Base-by-base conservation (phyloP, 179 eudicot species). In the Beta corolliflora region DNA sequence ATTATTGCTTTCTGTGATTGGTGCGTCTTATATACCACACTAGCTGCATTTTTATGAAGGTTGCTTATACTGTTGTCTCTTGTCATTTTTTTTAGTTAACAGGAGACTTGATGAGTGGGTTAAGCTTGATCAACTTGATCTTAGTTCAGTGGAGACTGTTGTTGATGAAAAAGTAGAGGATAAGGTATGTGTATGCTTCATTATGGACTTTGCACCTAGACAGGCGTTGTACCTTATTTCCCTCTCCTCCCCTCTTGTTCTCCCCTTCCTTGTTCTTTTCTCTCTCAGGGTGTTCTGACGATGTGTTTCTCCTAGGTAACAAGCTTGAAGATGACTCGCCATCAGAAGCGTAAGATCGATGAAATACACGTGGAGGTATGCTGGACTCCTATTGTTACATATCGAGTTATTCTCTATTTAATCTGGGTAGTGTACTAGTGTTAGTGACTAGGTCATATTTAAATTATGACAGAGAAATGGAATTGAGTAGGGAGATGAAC, bases 41-140 rank as follows among this genome's bases (percentile, higher is more conserved):
- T 71, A 18, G 44, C 5, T 63, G 2, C 6, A 10, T 36, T n/a
- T 36, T 9, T n/a, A 14, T 13, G 29, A 63, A 55, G 53, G 58
- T 77, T 31, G 29, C 66, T 56, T 8, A 45, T 77, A 56, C 21
- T 9, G 2, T 69, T 67, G 55, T 56, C 21, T 13, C 19, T 75
- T 76, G 8, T 66, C 56, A 50, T 81, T 63, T 64, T 63, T 79
- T 60, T 75, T 88, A 92, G 98, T 93, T 80, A 95, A 95, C 76
- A 91, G 98, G 83, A 92, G 98, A 88, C 98, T 95, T 87, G 98
- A 95, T 86, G 98, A 95, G 85, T 93, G 98, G 98, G 93, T 92
- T 84, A 93, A 89, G 90, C 97, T 95, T 70, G 98, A 90, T 71
- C 98, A 95, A 77, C 98, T 95, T 84, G 98, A 95, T 88, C 98